Evolutionary conservation across 2,329 filamentous ascomycete species (phyloP).

Genomic region (Didymella glomerata): DNA sequence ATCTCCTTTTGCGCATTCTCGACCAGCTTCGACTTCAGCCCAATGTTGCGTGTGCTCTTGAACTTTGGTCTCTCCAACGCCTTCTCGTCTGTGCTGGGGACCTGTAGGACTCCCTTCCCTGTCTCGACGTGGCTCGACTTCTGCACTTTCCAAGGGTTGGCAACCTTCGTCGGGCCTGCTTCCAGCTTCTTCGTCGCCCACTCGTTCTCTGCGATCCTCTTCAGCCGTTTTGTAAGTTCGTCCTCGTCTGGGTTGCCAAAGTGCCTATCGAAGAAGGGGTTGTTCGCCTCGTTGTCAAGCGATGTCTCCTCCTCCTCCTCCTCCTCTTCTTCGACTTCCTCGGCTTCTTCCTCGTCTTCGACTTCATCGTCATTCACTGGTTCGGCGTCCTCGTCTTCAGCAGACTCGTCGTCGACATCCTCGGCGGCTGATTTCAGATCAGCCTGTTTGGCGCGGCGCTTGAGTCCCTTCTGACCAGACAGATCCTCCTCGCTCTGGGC

Average conservation of each 20-base stretch:
- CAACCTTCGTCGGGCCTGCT: conserved; percentile 28
- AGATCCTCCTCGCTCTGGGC: conserved; percentile 44
- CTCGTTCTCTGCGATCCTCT: conserved; percentile 57
- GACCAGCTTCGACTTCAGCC: conserved; percentile 45
- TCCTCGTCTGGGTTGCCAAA: conserved; percentile 74
- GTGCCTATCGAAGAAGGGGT: conserved; percentile 77
- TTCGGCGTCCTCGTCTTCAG: conserved; percentile 16
- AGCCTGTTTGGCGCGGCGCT: conserved; percentile 13
- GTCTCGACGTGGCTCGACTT: conserved; percentile 41
- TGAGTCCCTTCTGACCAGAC: conserved; percentile 2
- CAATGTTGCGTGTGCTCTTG: conserved; percentile 38
- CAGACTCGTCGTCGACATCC: conserved; percentile 4
- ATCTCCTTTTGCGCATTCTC: conserved; percentile 43
- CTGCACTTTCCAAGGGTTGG: conserved; percentile 58
- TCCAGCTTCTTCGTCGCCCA: conserved; percentile 57
- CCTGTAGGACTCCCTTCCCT: conserved; percentile 43
- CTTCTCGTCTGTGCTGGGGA: conserved; percentile 33
- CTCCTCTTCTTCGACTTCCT: conserved; percentile 27
- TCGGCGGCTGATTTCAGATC: conserved; percentile 4
- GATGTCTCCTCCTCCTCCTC: conserved; percentile 34
- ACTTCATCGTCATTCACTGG: conserved; percentile 21
- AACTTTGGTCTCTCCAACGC: conserved; percentile 31
- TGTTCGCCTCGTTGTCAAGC: conserved; percentile 57
- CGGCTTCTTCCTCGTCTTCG: conserved; percentile 26
- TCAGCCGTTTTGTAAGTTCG: conserved; percentile 62